phyloP scores from a whole-genome alignment of 2,329 filamentous ascomycete species.

The Blastomyces parvus region DNA sequence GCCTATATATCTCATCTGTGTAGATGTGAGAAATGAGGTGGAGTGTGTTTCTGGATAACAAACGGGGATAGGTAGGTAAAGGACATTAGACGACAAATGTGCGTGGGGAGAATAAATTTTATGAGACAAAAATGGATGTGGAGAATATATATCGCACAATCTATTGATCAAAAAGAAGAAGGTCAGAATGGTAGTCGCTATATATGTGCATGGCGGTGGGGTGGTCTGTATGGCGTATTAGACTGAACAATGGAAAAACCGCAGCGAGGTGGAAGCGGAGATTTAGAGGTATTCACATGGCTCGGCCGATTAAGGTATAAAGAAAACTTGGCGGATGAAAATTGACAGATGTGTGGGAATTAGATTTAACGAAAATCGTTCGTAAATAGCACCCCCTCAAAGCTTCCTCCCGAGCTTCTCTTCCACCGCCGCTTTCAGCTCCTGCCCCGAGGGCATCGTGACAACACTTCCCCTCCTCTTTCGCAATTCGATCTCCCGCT shows the following conservation, averaged over 20 bases:
- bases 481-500: constrained; percentile 58
- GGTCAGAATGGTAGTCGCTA: not conserved
- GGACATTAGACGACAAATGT: not conserved
- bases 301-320: not conserved
- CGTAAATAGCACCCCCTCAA: constrained; percentile 7
- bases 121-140: not conserved
- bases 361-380: too few relatives aligned
- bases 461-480: constrained; percentile 39
- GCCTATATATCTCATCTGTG: not conserved
- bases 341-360: too few relatives aligned
- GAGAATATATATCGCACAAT: not conserved
- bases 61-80: not conserved
- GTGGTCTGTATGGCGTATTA: too few relatives aligned
- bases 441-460: constrained; percentile 38
- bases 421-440: constrained; percentile 46
- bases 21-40: not conserved
- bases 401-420: constrained; percentile 42
- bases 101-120: too few relatives aligned
- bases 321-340: too few relatives aligned
- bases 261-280: too few relatives aligned
- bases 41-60: too few relatives aligned
- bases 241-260: too few relatives aligned
- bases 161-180: not conserved
- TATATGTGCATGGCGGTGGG: not conserved
- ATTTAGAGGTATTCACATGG: too few relatives aligned